Evolutionary conservation across 2,329 filamentous ascomycete genomes (phyloP).

Genomic region (Coniochaeta sp.): DNA sequence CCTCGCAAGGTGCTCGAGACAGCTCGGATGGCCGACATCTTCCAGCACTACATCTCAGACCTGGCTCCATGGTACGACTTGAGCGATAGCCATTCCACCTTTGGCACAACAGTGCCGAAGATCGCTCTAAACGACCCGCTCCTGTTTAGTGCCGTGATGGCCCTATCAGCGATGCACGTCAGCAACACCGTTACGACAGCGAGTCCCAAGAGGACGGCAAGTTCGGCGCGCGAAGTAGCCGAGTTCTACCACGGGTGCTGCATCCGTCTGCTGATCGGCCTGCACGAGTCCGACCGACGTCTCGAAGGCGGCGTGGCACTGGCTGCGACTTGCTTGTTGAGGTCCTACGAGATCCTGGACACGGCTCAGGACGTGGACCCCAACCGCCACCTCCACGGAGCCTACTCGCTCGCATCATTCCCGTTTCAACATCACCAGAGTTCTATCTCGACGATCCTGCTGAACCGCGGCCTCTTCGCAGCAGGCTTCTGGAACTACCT

Average conservation of each 20-base stretch:
- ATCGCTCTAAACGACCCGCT: slow-evolving; percentile 30
- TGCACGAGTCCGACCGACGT: slow-evolving; percentile 22
- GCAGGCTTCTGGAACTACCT: slow-evolving; percentile 45
- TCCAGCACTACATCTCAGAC: slow-evolving; percentile 28
- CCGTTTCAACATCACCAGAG: slow-evolving; percentile 14
- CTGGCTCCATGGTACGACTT: slow-evolving; percentile 39
- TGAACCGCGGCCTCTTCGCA: slow-evolving; percentile 21
- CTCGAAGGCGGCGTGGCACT: slow-evolving; percentile 31
- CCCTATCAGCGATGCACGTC: slow-evolving; percentile 34
- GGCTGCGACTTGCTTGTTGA: slow-evolving; percentile 37
- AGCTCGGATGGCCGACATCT: slow-evolving; percentile 24
- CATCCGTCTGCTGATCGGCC: slow-evolving; percentile 27
- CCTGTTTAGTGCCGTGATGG: slow-evolving; percentile 35
- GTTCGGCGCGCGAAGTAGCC: slow-evolving; percentile 17
- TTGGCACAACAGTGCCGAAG: slow-evolving; percentile 18
- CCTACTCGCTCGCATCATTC: slow-evolving; percentile 33
- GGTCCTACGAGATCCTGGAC: slow-evolving; percentile 40
- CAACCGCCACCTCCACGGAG: slow-evolving; percentile 37
- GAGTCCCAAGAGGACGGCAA: background rate
- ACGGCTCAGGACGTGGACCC: slow-evolving; percentile 28
- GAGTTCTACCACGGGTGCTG: slow-evolving; percentile 33
- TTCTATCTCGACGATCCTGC: background rate
- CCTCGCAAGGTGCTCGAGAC: slow-evolving; percentile 13
- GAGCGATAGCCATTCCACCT: background rate
- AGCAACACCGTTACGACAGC: slow-evolving; percentile 23